phyloP scores from a whole-genome alignment of 495 filamentous ascomycete genomes.

The Hamigera avellanea region DNA sequence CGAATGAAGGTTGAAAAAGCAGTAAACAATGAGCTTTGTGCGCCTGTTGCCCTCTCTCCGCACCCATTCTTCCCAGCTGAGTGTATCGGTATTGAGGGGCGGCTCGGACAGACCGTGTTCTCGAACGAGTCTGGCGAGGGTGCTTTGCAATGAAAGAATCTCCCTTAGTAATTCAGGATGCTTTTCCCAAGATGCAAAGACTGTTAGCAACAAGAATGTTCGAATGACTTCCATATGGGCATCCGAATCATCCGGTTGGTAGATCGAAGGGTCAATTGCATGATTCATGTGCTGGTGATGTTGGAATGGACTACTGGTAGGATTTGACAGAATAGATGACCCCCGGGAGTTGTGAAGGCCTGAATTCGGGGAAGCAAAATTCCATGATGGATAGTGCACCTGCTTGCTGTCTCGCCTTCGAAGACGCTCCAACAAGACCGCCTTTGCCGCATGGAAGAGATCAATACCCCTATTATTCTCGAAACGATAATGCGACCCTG shows the following conservation, averaged over 20 bases:
- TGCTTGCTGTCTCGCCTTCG: slow-evolving; percentile 35
- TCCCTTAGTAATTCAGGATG: slow-evolving; percentile 38
- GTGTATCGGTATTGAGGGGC: slow-evolving; percentile 17
- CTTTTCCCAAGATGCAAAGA: slow-evolving; percentile 43
- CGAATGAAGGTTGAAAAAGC: slow-evolving; percentile 43
- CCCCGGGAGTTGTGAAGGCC: slow-evolving; percentile 28
- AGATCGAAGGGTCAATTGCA: slow-evolving; percentile 23
- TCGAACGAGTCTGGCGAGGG: slow-evolving; percentile 36
- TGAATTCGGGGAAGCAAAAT: slow-evolving; percentile 26
- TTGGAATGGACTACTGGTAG: slow-evolving; percentile 30
- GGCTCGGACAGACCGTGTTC: slow-evolving; percentile 34
- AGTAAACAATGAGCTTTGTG: slow-evolving; percentile 42
- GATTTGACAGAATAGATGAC: slow-evolving; percentile 28
- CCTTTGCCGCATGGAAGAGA: slow-evolving; percentile 53
- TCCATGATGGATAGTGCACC: slow-evolving; percentile 32
- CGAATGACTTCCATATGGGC: slow-evolving; percentile 40
- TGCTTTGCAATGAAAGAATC: slow-evolving; percentile 38
- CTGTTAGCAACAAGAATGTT: slow-evolving; percentile 35
- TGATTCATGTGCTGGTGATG: slow-evolving; percentile 20
- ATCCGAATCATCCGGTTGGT: slow-evolving; percentile 33
- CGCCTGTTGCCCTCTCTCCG: slow-evolving; percentile 36
- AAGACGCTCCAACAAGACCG: slow-evolving; percentile 34
- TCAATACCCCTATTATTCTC: slow-evolving; percentile 56
- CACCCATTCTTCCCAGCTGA: slow-evolving; percentile 40
- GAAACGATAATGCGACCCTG: slow-evolving; percentile 45